These are phyloP conservation scores for Erodium maritimum DNA, from an alignment of 345 rosid genomes.

Conservation along the genomic window DNA sequence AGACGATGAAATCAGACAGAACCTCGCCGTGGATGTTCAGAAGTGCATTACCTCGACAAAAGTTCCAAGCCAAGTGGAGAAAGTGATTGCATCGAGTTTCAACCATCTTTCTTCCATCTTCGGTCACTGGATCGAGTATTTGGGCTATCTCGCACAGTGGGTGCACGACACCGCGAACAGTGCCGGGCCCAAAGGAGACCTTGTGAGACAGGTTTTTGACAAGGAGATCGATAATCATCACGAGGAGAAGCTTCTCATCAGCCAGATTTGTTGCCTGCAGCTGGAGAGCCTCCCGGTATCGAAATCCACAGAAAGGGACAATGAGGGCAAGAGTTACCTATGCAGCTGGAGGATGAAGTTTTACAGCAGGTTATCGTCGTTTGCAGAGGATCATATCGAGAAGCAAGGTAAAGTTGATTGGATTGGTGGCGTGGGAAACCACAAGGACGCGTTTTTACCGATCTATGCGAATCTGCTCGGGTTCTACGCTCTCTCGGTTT, in stretches of 20 bases:
- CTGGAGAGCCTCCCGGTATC: constrained; percentile 42
- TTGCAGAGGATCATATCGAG: constrained; percentile 31
- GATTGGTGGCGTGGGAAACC: constrained; percentile 83
- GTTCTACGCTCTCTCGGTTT: constrained; percentile 52
- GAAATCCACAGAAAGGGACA: constrained; percentile 15
- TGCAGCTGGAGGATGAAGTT: constrained; percentile 50
- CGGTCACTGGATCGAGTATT: constrained; percentile 70
- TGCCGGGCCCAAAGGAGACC: constrained; percentile 37
- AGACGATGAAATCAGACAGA: constrained; percentile 69
- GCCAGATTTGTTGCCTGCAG: constrained; percentile 68
- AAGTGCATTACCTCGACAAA: constrained; percentile 38
- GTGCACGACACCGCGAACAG: constrained; percentile 37
- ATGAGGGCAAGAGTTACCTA: constrained; percentile 23
- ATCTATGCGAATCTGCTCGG: constrained; percentile 75
- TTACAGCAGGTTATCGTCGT: constrained; percentile 37
- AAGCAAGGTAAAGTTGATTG: constrained; percentile 36
- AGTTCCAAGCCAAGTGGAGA: constrained; percentile 73
- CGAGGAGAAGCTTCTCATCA: constrained; percentile 75
- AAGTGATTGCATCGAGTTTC: constrained; percentile 68
- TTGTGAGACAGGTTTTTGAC: constrained; percentile 84
- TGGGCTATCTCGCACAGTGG: constrained; percentile 47
- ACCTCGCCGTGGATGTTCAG: constrained; percentile 50
- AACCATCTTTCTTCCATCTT: constrained; percentile 53
- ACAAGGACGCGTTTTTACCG: constrained; percentile 81
- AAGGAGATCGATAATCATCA: constrained; percentile 92